Base-by-base conservation (phyloP, 2,329 filamentous ascomycete genomes). In the Daldinia sp. region DNA sequence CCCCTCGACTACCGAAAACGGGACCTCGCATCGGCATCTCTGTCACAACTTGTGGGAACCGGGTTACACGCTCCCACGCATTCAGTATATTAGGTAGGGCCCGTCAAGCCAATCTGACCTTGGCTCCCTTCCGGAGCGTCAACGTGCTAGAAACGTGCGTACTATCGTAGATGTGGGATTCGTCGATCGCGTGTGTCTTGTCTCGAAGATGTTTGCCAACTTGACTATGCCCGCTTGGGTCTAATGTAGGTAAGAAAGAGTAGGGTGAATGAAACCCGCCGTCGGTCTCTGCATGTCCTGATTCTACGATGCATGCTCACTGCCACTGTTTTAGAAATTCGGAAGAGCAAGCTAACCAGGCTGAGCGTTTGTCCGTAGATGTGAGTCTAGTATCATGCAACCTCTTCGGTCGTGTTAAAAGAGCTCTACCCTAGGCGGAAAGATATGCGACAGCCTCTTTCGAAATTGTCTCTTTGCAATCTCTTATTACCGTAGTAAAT, bases 101-200 rank as follows among this genome's bases (percentile, higher is more conserved):
- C 49, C 17, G 43, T 58, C 27, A 57, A 43, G 58, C 63, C 51
- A 61, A 68, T 67, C 58, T 60, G 51, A 59, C 48, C 35, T 58
- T 49, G 21, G 34, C 41, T 55, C 45, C 47, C 19, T 49, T 35
- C 53, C 56, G 47, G 48, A 55, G 50, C 23, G 51, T 53, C 61
- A 68, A 68, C 66, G 63, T 66, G 66, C 61, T 64, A 67, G 66
- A 68, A 68, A 68, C 66, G 63, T 67, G 66, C 57, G 64, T 29
- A 39, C 60, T 63, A 63, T 68, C 59, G 63, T 52, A 59, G 52
- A 47, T 56, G 62, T 58, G 57, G 65, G 65, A 68, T 66, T 62
- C 59, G 66, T 68, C 61, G 58, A 67, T 68, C 66, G 45, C 50
- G 11, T 52, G 39, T 58, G 21, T 32, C 30, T 50, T 64, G 61